Conservation (phyloP, 2,329 filamentous ascomycete genomes). For the Sporothrix euskadiensis region DNA sequence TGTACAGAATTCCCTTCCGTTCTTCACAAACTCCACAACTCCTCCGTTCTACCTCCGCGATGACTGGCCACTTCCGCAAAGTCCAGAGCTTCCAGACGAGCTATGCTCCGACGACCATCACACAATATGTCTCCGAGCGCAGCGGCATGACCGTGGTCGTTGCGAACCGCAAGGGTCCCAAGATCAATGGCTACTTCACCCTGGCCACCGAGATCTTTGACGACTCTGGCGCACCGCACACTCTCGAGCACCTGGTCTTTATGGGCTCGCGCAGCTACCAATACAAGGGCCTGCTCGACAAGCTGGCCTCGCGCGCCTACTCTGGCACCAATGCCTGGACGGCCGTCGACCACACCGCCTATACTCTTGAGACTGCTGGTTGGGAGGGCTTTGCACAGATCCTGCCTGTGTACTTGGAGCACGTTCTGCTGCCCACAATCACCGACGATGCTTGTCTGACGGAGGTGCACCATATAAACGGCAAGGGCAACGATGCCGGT, state of each 20-base stretch:
- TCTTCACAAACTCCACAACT: constrained; percentile 26
- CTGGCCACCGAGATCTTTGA: constrained; percentile 97
- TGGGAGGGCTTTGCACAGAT: constrained; percentile 98
- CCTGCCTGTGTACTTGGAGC: constrained; percentile 90
- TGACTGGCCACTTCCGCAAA: constrained; percentile 71
- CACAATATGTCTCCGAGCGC: constrained; percentile 91
- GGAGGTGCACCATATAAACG: constrained; percentile 94
- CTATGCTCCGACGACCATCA: constrained; percentile 84
- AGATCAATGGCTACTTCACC: constrained; percentile 90
- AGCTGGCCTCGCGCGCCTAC: constrained; percentile 89
- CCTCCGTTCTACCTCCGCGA: constrained; percentile 42
- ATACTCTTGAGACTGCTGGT: constrained; percentile 90
- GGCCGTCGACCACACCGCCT: constrained; percentile 92
- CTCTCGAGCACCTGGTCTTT: constrained; percentile 78
- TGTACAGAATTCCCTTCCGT: constrained; percentile 25
- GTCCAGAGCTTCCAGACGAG: constrained; percentile 85
- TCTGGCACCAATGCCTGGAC: constrained; percentile 97
- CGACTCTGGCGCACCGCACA: constrained; percentile 89
- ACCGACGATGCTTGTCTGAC: constrained; percentile 93
- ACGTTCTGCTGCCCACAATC: constrained; percentile 85
- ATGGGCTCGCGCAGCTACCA: constrained; percentile 92
- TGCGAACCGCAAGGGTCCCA: constrained; percentile 90
- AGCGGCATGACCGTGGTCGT: constrained; percentile 95
- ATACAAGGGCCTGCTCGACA: constrained; percentile 94
- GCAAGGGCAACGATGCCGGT: constrained; percentile 89